Evolutionary conservation across 805 yeast species (phyloP).

Genomic region (Sungouiella thailandica): DNA sequence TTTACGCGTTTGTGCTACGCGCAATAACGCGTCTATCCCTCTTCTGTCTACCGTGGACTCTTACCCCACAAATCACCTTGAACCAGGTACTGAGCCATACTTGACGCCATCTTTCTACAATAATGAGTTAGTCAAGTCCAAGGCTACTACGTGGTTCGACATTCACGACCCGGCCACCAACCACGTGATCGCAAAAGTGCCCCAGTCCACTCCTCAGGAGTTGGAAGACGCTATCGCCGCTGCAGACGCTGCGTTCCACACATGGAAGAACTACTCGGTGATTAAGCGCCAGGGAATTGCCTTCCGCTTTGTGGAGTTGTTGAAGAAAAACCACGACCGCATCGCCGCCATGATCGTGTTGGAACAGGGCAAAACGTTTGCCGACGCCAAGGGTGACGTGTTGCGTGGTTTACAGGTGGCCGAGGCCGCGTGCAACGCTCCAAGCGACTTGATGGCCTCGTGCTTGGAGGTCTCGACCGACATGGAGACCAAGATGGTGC

Average conservation of each 20-base stretch:
- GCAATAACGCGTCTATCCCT: too few species aligned
- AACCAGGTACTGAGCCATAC: constrained; percentile 37
- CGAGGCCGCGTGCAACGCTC: constrained; percentile 64
- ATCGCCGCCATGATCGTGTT: constrained; percentile 52
- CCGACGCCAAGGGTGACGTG: constrained; percentile 71
- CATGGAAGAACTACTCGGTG: constrained; percentile 51
- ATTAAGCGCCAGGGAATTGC: constrained; percentile 70
- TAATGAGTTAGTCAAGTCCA: constrained; percentile 47
- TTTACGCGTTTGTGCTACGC: too few species aligned
- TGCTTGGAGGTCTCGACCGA: constrained; percentile 64
- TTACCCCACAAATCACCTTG: constrained; percentile 40
- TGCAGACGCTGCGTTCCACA: constrained; percentile 57
- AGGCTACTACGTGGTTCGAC: constrained; percentile 54
- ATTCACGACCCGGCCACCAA: constrained; percentile 75
- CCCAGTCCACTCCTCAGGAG: constrained; percentile 66
- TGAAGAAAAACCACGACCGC: constrained; percentile 62
- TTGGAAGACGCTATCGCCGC: constrained; percentile 60
- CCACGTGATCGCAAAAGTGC: constrained; percentile 59
- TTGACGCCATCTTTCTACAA: constrained; percentile 48
- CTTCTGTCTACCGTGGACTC: constrained; percentile 27
- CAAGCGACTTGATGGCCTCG: constrained; percentile 59
- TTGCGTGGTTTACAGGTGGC: constrained; percentile 75
- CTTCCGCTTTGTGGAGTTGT: constrained; percentile 61
- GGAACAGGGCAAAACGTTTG: constrained; percentile 64
- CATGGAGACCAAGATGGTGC: constrained; percentile 73